A percentile compares a stretch with the other conserved stretches of the same genome.
phyloP scores from a whole-genome alignment of 768 basidiomycete species.

The Amyloporia xantha region DNA sequence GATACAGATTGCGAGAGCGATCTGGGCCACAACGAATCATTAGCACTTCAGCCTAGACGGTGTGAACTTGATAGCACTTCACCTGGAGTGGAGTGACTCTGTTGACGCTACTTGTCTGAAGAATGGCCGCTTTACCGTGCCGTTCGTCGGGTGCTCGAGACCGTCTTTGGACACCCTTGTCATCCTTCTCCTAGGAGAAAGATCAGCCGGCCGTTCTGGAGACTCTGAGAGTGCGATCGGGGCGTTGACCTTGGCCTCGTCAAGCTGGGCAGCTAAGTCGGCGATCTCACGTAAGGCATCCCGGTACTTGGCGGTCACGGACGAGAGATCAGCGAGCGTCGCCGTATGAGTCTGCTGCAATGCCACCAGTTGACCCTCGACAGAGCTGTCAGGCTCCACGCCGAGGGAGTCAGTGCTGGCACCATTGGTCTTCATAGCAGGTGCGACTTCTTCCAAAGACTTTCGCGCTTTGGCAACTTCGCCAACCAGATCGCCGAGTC shows the following conservation, averaged over 20 bases:
- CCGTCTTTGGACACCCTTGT: conserved; percentile 44
- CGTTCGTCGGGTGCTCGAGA: conserved; percentile 41
- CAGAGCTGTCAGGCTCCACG: conserved; percentile 26
- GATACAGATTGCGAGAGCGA: conserved; percentile 92
- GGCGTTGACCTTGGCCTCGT: conserved; percentile 73
- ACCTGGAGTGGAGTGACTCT: conserved; percentile 87
- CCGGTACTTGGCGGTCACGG: conserved; percentile 75
- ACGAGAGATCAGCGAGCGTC: conserved; percentile 72
- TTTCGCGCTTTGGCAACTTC: conserved; percentile 67
- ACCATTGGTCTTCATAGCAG: conserved; percentile 12
- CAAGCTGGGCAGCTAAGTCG: conserved; percentile 86
- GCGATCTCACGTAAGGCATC: conserved; percentile 89
- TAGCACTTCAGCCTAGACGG: not conserved
- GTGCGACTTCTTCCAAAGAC: conserved; percentile 47
- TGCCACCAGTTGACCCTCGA: conserved; percentile 58
- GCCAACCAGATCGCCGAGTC: conserved; percentile 60
- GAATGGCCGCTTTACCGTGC: conserved; percentile 64
- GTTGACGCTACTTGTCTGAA: conserved; percentile 80
- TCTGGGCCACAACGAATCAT: conserved; percentile 33
- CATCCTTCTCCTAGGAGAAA: conserved; percentile 46
- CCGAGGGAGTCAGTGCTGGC: conserved; percentile 25
- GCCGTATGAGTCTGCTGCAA: conserved; percentile 81
- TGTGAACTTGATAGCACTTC: conserved; percentile 17
- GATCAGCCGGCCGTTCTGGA: conserved; percentile 40
- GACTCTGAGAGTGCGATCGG: conserved; percentile 35